Evolutionary conservation across 2,329 filamentous ascomycete genomes (phyloP).

Genomic region (Tolypocladium guangdongense): DNA sequence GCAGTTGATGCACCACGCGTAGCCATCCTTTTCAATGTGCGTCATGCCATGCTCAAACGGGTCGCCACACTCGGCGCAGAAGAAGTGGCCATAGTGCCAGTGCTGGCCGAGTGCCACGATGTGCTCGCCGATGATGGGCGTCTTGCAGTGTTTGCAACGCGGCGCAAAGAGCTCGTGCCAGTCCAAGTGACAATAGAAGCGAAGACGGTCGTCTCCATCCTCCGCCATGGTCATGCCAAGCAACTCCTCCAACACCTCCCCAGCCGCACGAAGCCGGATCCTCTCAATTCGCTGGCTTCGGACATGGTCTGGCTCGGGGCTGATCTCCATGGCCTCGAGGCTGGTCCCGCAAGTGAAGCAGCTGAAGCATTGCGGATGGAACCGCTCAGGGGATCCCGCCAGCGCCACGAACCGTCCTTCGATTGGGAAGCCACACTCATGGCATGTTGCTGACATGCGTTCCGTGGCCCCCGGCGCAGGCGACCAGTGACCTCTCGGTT

Average conservation of each 20-base stretch:
- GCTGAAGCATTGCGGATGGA: conserved; percentile 87
- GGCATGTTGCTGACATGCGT: conserved; percentile 62
- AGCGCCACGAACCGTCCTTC: conserved; percentile 84
- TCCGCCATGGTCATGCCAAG: conserved; percentile 55
- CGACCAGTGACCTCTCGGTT: conserved; percentile 46
- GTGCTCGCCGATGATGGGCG: conserved; percentile 90
- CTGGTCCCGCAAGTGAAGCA: conserved; percentile 80
- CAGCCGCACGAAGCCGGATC: conserved; percentile 50
- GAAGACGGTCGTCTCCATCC: conserved; percentile 60
- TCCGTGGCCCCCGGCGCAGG: conserved; percentile 35
- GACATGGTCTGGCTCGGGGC: conserved; percentile 70
- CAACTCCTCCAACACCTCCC: conserved; percentile 49
- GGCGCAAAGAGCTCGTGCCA: conserved; percentile 93
- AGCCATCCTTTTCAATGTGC: conserved; percentile 89
- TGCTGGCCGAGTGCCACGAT: conserved; percentile 88
- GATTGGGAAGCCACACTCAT: conserved; percentile 74
- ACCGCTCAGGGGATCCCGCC: conserved; percentile 59
- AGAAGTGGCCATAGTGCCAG: conserved; percentile 97
- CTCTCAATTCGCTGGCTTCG: conserved; percentile 62
- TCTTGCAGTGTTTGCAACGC: conserved; percentile 90
- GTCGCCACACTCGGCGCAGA: conserved; percentile 96
- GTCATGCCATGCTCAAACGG: conserved; percentile 67
- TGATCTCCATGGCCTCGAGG: conserved; percentile 93
- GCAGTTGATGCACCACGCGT: conserved; percentile 91
- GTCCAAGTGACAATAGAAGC: conserved; percentile 97